Conservation (phyloP, 2,329 filamentous ascomycete species). For the Penicillium sp. region DNA sequence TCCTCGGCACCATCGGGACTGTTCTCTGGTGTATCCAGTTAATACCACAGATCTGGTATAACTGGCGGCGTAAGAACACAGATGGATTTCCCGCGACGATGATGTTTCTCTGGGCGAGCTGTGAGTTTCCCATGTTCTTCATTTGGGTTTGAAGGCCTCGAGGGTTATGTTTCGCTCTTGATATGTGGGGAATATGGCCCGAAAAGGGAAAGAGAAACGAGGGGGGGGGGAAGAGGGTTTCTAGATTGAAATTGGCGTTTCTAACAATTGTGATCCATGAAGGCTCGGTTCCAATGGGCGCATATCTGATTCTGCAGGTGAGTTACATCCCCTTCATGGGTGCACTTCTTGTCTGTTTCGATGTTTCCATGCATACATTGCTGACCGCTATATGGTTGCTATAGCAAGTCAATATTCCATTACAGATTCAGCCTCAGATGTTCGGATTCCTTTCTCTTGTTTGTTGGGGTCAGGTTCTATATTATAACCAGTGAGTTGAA, state of each 20-base stretch:
- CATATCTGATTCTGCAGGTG: conserved; percentile 53
- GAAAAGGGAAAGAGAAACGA: not conserved
- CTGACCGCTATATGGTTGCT: not conserved
- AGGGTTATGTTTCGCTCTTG: not conserved
- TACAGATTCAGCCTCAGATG: conserved; percentile 56
- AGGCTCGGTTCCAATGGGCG: conserved; percentile 51
- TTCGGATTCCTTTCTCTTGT: conserved; percentile 51
- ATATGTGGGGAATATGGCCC: not conserved
- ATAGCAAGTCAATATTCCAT: conserved; percentile 55
- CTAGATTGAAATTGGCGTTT: not conserved
- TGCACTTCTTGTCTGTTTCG: not conserved
- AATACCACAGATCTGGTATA: conserved; percentile 57
- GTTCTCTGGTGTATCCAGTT: conserved; percentile 43
- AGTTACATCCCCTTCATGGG: not conserved
- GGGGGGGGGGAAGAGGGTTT: not conserved
- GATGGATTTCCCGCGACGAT: conserved; percentile 60
- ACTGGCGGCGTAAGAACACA: conserved; percentile 60
- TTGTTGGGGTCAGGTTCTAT: conserved; percentile 53
- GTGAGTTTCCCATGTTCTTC: conserved; percentile 28
- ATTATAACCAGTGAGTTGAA: conserved; percentile 48
- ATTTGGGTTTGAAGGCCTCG: not conserved
- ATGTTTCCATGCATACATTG: too few relatives aligned
- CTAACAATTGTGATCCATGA: not conserved
- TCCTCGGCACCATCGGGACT: conserved; percentile 43
- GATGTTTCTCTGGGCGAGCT: conserved; percentile 64